These are phyloP conservation scores for Backusella macrospora DNA, from an alignment of 192 early-diverging fungal genomes.

Conservation along the genomic window DNA sequence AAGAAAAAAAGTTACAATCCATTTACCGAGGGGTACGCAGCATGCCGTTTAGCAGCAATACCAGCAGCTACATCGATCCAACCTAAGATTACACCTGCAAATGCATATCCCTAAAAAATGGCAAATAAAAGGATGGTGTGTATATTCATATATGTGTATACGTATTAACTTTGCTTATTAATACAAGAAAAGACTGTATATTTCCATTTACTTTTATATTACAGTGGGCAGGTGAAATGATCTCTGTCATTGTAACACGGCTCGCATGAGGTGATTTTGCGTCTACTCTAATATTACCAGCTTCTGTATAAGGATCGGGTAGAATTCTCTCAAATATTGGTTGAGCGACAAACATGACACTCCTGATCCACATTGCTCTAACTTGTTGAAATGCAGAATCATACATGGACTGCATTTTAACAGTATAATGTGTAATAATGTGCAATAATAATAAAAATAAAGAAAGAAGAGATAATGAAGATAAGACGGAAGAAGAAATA, in stretches of 20 bases:
- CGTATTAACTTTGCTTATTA: no score
- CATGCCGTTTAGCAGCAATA: slow-evolving; percentile 64
- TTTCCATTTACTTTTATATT: slow-evolving; percentile 42
- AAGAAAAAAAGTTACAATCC: not conserved
- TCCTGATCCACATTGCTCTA: slow-evolving; percentile 23
- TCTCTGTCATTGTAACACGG: slow-evolving; percentile 62
- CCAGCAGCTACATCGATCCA: slow-evolving; percentile 74
- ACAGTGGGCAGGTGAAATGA: slow-evolving; percentile 51
- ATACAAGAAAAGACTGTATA: not conserved
- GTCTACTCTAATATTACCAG: slow-evolving; percentile 27
- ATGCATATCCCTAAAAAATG: slow-evolving; percentile 30
- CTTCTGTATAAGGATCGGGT: slow-evolving; percentile 39
- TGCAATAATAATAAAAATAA: not conserved
- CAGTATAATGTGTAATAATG: not conserved
- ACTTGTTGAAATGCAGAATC: slow-evolving; percentile 10
- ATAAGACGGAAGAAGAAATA: not conserved
- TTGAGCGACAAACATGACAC: slow-evolving; percentile 20
- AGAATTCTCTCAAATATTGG: slow-evolving; percentile 27
- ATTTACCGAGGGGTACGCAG: slow-evolving; percentile 54
- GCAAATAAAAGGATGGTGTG: no score
- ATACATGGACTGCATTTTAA: not conserved
- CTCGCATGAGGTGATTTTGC: slow-evolving; percentile 30
- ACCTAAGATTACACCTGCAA: slow-evolving; percentile 53
- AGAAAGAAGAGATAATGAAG: not conserved
- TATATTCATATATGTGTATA: not conserved